Evolutionary conservation across 805 yeast genomes (phyloP).

Genomic region (Debaryomyces tyrocola): DNA sequence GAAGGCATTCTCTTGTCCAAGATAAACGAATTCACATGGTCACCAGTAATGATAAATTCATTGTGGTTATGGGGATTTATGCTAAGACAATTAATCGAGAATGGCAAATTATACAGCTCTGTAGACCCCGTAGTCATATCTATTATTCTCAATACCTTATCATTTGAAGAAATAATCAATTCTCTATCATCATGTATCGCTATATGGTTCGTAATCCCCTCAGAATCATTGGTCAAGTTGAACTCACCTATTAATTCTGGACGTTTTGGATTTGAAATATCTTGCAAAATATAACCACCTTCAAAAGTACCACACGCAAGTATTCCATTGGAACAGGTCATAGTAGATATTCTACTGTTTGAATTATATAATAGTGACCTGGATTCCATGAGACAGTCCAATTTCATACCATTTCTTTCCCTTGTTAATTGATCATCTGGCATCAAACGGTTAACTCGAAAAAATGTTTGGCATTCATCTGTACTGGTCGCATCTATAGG

Average conservation of each 20-base stretch:
- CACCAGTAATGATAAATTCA: conserved; percentile 52
- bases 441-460: conserved; percentile 35
- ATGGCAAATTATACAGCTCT: conserved; percentile 28
- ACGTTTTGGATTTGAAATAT: conserved; percentile 24
- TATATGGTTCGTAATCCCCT: conserved; percentile 55
- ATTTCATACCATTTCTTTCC: conserved; percentile 22
- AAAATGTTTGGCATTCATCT: conserved; percentile 31
- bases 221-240: conserved; percentile 39
- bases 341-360: conserved; percentile 47
- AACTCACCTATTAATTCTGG: conserved; percentile 29
- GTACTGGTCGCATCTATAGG: conserved; percentile 24
- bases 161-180: conserved; percentile 52
- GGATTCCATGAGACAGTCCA: conserved; percentile 42
- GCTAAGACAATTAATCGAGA: conserved; percentile 53
- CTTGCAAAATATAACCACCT: conserved; percentile 47
- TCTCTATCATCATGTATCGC: conserved; percentile 31
- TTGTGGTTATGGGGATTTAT: conserved; percentile 37
- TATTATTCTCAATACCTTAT: conserved; percentile 39
- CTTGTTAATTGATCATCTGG: conserved; percentile 20
- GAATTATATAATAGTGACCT: conserved; percentile 24
- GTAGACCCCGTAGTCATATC: conserved; percentile 28
- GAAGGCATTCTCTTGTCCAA: conserved; percentile 40
- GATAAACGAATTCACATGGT: conserved; percentile 41
- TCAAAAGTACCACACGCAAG: conserved; percentile 55
- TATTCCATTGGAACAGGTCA: conserved; percentile 41